Conservation (phyloP, 2,329 filamentous ascomycete species). For the Blastomyces emzantsi region DNA sequence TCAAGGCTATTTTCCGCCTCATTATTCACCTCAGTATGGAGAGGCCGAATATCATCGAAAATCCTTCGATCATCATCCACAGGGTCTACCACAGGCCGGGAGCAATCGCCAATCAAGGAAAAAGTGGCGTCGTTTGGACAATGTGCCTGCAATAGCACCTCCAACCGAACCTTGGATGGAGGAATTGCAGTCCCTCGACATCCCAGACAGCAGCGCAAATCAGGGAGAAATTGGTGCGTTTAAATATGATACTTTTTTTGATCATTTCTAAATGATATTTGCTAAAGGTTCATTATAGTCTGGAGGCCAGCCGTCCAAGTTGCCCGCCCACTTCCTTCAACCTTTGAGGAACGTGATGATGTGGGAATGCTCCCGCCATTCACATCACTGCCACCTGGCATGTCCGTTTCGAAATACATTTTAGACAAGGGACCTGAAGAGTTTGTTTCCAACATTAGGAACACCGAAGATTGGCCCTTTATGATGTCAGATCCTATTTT, state of each 20-base stretch:
- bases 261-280: background rate
- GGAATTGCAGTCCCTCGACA: constrained; percentile 15
- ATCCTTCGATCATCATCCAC: constrained; percentile 7
- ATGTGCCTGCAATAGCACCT: constrained; percentile 11
- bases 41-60: constrained; percentile 7
- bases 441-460: constrained; percentile 39
- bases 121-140: constrained; percentile 11
- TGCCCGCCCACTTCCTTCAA: constrained; percentile 23
- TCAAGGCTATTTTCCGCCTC: constrained; percentile 15
- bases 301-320: constrained; percentile 19
- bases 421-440: constrained; percentile 36
- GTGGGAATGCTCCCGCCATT: constrained; percentile 19
- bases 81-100: background rate
- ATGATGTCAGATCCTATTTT: constrained; percentile 45
- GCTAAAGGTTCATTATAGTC: constrained; percentile 17
- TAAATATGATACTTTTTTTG: background rate
- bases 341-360: constrained; percentile 22
- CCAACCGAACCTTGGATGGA: constrained; percentile 18
- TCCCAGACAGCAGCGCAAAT: constrained; percentile 10
- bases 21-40: constrained; percentile 6
- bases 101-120: constrained; percentile 6
- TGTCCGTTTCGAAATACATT: constrained; percentile 45
- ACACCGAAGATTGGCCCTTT: constrained; percentile 43
- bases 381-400: constrained; percentile 24
- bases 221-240: constrained; percentile 16